Percentiles rank a stretch among this genome's conserved stretches.
Conservation (phyloP, 164 flowering plant genomes). For the Vitis labrusca region DNA sequence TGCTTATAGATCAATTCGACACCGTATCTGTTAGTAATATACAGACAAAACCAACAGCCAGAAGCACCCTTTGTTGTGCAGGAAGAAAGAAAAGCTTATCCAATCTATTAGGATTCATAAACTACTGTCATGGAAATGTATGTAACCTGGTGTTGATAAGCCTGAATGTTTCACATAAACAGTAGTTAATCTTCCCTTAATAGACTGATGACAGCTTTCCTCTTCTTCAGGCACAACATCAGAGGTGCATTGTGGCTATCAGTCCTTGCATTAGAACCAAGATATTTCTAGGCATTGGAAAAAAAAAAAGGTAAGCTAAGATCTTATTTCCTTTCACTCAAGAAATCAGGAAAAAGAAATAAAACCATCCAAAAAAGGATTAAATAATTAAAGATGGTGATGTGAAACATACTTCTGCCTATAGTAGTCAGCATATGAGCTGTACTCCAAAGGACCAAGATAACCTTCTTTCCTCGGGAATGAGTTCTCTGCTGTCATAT, state of each 20-base stretch:
- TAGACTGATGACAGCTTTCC: conserved; percentile 26
- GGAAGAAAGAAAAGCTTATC: conserved; percentile 41
- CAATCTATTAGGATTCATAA: conserved; percentile 34
- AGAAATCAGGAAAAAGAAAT: background rate
- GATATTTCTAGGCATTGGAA: conserved; percentile 9
- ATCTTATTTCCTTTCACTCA: too few relatives aligned
- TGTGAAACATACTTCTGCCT: conserved; percentile 71
- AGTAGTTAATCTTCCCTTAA: conserved; percentile 29
- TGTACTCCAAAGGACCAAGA: conserved; percentile 96
- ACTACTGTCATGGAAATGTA: conserved; percentile 25
- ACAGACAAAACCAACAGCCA: conserved; percentile 41
- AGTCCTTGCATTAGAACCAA: conserved; percentile 28
- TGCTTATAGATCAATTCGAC: conserved; percentile 74
- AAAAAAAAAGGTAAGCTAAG: too few relatives aligned
- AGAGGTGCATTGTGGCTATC: conserved; percentile 40
- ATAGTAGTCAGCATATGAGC: conserved; percentile 95
- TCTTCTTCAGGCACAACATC: conserved; percentile 50
- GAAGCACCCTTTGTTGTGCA: conserved; percentile 48
- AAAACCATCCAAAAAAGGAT: background rate
- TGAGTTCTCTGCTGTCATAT: conserved; percentile 90
- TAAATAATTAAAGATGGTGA: conserved; percentile 1
- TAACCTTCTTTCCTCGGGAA: conserved; percentile 99
- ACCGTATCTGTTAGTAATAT: conserved; percentile 66
- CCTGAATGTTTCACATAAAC: conserved; percentile 18
- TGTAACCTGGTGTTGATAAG: background rate